Base-by-base conservation (phyloP, 305 asterid species). In the Fraxinus sp. region DNA sequence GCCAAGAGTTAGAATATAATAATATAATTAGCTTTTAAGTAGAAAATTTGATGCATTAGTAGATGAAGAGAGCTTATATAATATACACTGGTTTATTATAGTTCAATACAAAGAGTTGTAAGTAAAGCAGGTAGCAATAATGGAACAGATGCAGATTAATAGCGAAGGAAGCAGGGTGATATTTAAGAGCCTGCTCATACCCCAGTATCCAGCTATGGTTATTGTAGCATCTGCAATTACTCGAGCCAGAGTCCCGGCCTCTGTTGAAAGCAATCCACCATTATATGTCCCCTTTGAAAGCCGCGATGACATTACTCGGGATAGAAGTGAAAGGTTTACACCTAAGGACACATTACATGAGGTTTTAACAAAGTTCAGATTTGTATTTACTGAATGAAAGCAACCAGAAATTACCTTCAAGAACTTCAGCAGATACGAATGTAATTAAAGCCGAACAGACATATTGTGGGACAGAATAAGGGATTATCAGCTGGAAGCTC, bases 351-450 rank as follows among this genome's bases (percentile, higher is more conserved):
- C 7, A 9, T 14, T 71, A 11, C n/a, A 22, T 66, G 73, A 26
- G 73, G 35, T 66, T 66, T 66, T 66, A 9, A 66, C 73, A 10
- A 24, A 66, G 73, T 26, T 66, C n/a, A 66, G 33, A 11, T 66
- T 24, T 24, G 73, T 59, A 66, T 66, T 66, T 11, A 26, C 18
- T 0, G 36, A 66, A 24, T 32, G 35, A 66, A 26, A 66, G 73
- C 35, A 37, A 46, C 28, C 24, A 22, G 75, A 55, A 70, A 35
- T 82, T 86, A 91, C 97, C 96, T 91, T 93, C 97, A 35, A 93
- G 91, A 81, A 93, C 97, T 87, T 90, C 94, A 82, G 97, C 97
- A 5, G 95, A 91, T 30, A 93, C 97, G 20, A 93, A 93, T 64
- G 94, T 91, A 52, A 93, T 81, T 22, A 93, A 82, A 73, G 94